phyloP scores from a whole-genome alignment of 176 grass and related monocot genomes.

The Areca catechu region DNA sequence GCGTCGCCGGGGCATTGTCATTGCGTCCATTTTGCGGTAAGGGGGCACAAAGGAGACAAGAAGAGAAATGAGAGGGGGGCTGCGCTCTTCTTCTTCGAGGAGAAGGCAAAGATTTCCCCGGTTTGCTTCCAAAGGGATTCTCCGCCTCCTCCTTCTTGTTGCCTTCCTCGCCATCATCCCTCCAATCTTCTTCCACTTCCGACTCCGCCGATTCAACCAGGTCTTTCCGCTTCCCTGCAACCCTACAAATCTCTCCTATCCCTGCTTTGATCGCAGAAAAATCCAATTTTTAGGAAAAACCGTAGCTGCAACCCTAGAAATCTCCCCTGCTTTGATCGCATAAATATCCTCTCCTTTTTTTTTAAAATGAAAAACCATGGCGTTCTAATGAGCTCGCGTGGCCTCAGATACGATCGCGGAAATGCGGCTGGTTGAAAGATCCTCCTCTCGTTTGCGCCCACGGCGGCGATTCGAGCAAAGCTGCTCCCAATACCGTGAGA shows the following conservation, averaged over 20 bases:
- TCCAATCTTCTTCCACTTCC: conserved; percentile 76
- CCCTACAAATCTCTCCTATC: not conserved
- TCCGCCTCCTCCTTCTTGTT: conserved; percentile 30
- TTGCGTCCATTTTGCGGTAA: no score
- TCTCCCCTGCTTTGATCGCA: no score
- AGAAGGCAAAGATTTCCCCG: no score
- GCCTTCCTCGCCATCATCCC: conserved; percentile 50
- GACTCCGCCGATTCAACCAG: conserved; percentile 49
- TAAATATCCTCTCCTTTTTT: no score
- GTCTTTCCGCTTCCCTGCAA: conserved; percentile 15
- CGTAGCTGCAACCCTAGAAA: not conserved
- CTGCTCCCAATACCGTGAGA: conserved; percentile 62
- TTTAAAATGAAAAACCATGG: no score
- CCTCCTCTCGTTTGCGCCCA: conserved; percentile 88
- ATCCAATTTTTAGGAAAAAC: no score
- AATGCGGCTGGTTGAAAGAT: conserved; percentile 66
- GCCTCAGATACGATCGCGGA: conserved; percentile 51
- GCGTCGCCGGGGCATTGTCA: no score
- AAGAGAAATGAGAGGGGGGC: no score
- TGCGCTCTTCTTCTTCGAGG: no score
- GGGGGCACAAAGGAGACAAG: no score
- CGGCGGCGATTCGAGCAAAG: conserved; percentile 77
- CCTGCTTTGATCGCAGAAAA: no score
- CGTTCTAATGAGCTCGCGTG: not conserved
- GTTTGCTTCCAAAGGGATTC: no score